A percentile compares a stretch with the other conserved stretches of the same genome.
These are phyloP conservation scores for Gossypium aridum DNA, from an alignment of 441 rosid genomes.

Conservation along the genomic window DNA sequence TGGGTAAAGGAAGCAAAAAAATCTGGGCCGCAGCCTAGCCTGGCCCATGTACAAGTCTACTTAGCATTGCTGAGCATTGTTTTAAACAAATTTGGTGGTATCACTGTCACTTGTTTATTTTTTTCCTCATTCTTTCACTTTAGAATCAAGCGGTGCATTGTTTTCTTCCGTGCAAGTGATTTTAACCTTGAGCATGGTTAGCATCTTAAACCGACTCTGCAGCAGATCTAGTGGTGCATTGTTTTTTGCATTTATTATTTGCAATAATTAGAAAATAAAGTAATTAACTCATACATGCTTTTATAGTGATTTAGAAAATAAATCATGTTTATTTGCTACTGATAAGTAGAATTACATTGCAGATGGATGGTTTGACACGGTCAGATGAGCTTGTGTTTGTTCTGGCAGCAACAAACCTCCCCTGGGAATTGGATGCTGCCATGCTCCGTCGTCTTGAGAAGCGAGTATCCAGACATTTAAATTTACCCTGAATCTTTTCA, in stretches of 20 bases:
- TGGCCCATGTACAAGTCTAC: too few relatives aligned
- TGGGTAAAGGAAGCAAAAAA: too few relatives aligned
- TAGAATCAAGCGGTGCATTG: neutral
- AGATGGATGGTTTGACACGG: constrained; percentile 93
- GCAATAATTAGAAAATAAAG: neutral
- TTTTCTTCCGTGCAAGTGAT: neutral
- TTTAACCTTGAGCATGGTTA: neutral
- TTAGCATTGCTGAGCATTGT: neutral
- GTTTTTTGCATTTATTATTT: neutral
- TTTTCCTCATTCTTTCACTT: neutral
- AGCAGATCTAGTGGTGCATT: neutral
- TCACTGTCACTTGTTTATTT: neutral
- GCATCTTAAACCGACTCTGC: neutral
- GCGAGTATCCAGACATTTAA: constrained; percentile 59
- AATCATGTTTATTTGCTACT: neutral
- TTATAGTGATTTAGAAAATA: neutral
- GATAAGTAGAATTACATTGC: constrained; percentile 30
- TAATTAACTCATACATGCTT: neutral
- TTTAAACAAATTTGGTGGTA: neutral
- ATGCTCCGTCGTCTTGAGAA: constrained; percentile 96
- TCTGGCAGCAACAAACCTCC: constrained; percentile 94
- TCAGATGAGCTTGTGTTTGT: constrained; percentile 91
- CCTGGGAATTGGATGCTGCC: constrained; percentile 98
- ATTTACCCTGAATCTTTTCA: neutral
- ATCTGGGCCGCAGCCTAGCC: too few relatives aligned